Base-by-base conservation (phyloP, 208 protist genomes). In the Trypanosoma cruzi region DNA sequence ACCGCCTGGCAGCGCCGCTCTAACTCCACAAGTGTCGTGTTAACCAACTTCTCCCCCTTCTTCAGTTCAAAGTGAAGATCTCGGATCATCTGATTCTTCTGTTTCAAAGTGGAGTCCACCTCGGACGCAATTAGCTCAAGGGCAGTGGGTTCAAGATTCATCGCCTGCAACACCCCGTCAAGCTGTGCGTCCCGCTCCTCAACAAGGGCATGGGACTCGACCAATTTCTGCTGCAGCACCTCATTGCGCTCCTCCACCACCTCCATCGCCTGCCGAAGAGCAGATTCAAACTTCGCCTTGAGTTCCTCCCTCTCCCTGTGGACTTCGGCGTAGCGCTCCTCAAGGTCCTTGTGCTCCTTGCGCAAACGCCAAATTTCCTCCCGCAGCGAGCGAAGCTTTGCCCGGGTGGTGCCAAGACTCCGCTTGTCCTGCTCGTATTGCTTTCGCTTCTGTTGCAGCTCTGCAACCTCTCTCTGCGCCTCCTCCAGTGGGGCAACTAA, bases 61-160 rank as follows among this genome's bases (percentile, higher is more conserved):
- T 81, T 80, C 60, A 99, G 80, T 81, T 99, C 97, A 85, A 98
- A 99, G 73, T 98, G 88, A 32, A 99, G 77, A 58, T 98, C 96
- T 75, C 97, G 93, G 71, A 99, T 98, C 49, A 88, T 73, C 56
- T 93, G 93, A 82, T 99, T 99, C 79, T 98, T 98, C 16, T 74
- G 76, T 46, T 89, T 85, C 46, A 99, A 80, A 42, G 96, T 84
- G 32, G 87, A 75, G 63, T 99, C 97, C 24, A 99, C 87, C 77
- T 96, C 80, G n/a, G 79, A 65, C 1, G 93, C 90, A 31, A 99
- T 88, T 11, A 89, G 42, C 29, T 86, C 81, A 63, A 98, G 84
- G 22, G 90, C 79, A 0, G 78, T 50, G 16, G 95, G 95, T 75
- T 99, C 96, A 0, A 99, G 80, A 53, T 98, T 94, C 79, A 94